These are phyloP conservation scores for Lentinula lateritia DNA, from an alignment of 768 basidiomycete species.

Conservation along the genomic window DNA sequence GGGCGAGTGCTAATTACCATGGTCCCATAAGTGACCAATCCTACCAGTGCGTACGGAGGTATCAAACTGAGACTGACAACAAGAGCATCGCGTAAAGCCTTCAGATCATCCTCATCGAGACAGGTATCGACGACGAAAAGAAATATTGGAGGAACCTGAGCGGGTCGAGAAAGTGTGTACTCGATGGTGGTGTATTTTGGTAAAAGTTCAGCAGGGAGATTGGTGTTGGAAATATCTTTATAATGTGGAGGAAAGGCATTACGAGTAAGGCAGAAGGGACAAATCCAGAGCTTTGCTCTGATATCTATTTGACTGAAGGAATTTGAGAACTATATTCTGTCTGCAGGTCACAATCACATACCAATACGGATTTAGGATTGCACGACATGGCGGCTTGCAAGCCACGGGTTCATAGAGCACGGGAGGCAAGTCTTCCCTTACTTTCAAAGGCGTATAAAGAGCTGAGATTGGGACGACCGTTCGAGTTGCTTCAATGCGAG, in stretches of 20 bases:
- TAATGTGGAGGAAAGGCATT: constrained; percentile 98
- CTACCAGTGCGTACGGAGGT: constrained; percentile 92
- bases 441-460: constrained; percentile 92
- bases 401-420: constrained; percentile 98
- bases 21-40: constrained; percentile 93
- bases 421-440: constrained; percentile 89
- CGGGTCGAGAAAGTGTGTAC: constrained; percentile 92
- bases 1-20: constrained; percentile 56
- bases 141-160: constrained; percentile 92
- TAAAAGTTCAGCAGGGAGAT: constrained; percentile 91
- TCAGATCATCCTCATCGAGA: constrained; percentile 91
- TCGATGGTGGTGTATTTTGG: constrained; percentile 99
- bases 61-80: constrained; percentile 91
- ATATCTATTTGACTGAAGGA: constrained; percentile 90
- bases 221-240: constrained; percentile 96
- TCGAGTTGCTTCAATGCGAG: constrained; percentile 94
- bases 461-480: constrained; percentile 99
- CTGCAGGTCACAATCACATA: constrained; percentile 27
- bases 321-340: constrained; percentile 6
- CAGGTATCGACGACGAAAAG: constrained; percentile 97
- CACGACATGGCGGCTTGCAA: constrained; percentile 96
- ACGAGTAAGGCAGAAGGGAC: constrained; percentile 95
- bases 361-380: constrained; percentile 98
- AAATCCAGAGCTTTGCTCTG: constrained; percentile 98
- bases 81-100: constrained; percentile 91